phyloP scores from a whole-genome alignment of 2,329 filamentous ascomycete genomes.

The Didymosphaeria variabile region DNA sequence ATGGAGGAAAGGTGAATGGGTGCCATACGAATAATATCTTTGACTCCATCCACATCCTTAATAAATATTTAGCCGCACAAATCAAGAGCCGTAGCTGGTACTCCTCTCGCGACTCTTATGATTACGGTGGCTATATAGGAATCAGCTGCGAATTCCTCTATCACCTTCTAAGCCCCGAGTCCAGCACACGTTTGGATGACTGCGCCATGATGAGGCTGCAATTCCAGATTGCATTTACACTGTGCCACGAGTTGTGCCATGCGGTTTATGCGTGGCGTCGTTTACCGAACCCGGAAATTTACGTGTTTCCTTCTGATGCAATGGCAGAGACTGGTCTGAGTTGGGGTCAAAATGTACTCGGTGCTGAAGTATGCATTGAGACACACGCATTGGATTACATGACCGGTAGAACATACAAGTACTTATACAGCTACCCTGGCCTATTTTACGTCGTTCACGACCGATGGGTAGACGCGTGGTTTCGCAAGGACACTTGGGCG shows the following conservation, averaged over 20 bases:
- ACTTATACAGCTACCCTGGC: not conserved
- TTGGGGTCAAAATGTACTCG: not conserved
- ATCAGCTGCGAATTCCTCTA: not conserved
- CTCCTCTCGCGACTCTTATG: no score
- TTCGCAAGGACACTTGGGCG: slow-evolving; percentile 6
- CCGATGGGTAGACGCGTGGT: not conserved
- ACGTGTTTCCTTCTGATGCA: not conserved
- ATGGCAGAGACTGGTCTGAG: not conserved
- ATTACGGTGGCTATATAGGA: not conserved
- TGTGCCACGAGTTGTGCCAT: not conserved
- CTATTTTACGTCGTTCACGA: not conserved
- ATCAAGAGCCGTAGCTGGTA: not conserved
- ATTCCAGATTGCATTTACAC: not conserved
- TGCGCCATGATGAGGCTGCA: not conserved
- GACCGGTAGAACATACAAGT: not conserved
- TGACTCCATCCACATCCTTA: not conserved
- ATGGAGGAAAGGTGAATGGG: no score
- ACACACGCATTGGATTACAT: not conserved
- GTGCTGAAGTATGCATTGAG: not conserved
- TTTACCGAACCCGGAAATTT: not conserved
- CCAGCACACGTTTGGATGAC: not conserved
- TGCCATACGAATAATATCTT: not conserved
- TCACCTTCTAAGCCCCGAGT: not conserved
- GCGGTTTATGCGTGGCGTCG: not conserved
- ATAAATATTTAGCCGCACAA: not conserved